phyloP scores from a whole-genome alignment of 2,329 filamentous ascomycete species.

The Volutella citrinella region DNA sequence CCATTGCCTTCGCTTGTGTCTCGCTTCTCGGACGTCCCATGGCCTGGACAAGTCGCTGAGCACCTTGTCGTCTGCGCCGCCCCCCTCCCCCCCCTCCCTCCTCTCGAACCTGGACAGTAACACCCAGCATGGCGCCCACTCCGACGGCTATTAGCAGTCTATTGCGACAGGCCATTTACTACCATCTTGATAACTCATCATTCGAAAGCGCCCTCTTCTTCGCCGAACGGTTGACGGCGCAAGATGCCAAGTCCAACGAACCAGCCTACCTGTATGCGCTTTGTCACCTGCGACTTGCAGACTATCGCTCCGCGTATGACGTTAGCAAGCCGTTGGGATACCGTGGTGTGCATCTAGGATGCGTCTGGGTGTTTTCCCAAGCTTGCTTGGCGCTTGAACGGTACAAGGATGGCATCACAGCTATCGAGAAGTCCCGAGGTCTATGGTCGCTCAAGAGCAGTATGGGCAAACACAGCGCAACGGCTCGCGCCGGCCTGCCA shows the following conservation, averaged over 20 bases:
- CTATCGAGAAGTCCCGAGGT: conserved; percentile 77
- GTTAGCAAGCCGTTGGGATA: conserved; percentile 68
- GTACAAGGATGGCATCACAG: conserved; percentile 76
- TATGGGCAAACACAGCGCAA: conserved; percentile 81
- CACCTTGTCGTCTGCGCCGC: conserved; percentile 15
- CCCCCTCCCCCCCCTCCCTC: conserved; percentile 7
- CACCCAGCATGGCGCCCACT: conserved; percentile 49
- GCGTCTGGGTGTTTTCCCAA: conserved; percentile 88
- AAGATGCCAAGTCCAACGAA: conserved; percentile 78
- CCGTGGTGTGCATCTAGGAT: conserved; percentile 75
- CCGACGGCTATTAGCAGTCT: conserved; percentile 48
- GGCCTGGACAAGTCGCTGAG: conserved; percentile 25
- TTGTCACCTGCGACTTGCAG: conserved; percentile 78
- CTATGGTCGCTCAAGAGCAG: conserved; percentile 73
- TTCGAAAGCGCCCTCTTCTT: conserved; percentile 92
- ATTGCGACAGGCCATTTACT: conserved; percentile 59
- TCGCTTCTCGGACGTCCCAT: conserved; percentile 18
- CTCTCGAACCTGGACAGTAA: conserved; percentile 19
- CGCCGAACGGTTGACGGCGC: conserved; percentile 78
- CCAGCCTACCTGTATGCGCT: conserved; percentile 79
- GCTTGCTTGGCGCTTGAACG: conserved; percentile 77
- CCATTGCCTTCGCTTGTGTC: conserved; percentile 5
- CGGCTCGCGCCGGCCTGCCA: conserved; percentile 68
- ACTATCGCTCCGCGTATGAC: conserved; percentile 83
- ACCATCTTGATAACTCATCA: conserved; percentile 84